Evolutionary conservation across 192 early-diverging fungal genomes (phyloP), one percentile per base, ranked within the genome.

Genomic region (Coemansia sp.): DNA sequence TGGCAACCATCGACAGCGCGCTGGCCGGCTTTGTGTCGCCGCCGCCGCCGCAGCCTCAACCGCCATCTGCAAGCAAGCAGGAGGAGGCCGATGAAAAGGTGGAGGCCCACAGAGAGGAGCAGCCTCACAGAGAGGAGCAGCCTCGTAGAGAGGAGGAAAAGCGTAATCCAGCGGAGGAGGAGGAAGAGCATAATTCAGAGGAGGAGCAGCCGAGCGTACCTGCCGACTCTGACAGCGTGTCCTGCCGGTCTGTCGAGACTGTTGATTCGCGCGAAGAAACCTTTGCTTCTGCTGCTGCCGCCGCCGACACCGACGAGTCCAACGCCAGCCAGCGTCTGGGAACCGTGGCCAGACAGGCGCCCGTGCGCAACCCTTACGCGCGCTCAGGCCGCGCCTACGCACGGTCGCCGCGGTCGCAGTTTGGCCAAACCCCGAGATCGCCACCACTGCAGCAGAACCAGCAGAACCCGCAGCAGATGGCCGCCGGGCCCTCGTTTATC

Each of bases 21-120:
- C 10, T 65, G 15, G 46, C 74, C 42, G 41, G 51, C 36, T 59
- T 59, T 3, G 15, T 59, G n/a, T 42, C 58, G 21, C 70, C 62
- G 11, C 52, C 51, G 2, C 46, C 19, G 51, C 8, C 0, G 48
- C 62, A n/a, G 42, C 7, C 16, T 19, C 6, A 40, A 16, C 12
- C 62, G n/a, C 12, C 39, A n/a, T 39, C 57, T 0, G 57, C 57
- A 32, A 4, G 32, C 32, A 32, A 32, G 32, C 32, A 4, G 32
- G 32, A 32, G 32, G 32, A 32, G 32, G 3, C 32, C 32, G 32
- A 32, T 32, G 4, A 4, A 32, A 4, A 32, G 32, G 32, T 4
- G 32, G 32, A 32, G 32, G 4, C 32, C 4, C 32, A 32, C 4
- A 32, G 32, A 32, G 32, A 32, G 2, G 1, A 32, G 32, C 32